Conservation (phyloP, 345 rosid species). For the Eucalyptus polyanthemos region DNA sequence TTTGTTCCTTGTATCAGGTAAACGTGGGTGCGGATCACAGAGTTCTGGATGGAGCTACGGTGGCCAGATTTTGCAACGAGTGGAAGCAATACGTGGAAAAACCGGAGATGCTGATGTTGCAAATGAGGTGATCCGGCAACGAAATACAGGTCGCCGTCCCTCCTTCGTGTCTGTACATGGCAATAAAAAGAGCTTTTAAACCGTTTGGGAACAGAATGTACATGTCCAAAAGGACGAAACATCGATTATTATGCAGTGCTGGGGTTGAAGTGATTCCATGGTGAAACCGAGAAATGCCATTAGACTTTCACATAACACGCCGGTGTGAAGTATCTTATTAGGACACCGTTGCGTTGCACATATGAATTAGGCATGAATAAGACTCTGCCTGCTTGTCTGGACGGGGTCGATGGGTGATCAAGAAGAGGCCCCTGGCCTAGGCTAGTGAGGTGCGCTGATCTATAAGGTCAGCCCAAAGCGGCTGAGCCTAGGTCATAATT, state of each 20-base stretch:
- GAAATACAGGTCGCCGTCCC: not conserved
- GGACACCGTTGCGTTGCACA: not conserved
- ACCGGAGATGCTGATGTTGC: constrained; percentile 75
- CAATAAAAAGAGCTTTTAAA: not conserved
- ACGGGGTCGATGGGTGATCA: not conserved
- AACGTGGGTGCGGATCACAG: constrained; percentile 90
- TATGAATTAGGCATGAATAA: not conserved
- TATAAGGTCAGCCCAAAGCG: not conserved
- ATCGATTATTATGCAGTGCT: not conserved
- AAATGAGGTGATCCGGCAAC: constrained; percentile 34
- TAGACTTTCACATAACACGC: not conserved
- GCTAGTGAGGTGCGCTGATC: not conserved
- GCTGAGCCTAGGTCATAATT: not conserved
- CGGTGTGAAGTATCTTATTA: not conserved
- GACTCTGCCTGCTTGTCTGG: not conserved
- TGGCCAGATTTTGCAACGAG: constrained; percentile 76
- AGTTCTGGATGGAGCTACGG: constrained; percentile 90
- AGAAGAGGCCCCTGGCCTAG: not conserved
- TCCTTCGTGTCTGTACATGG: not conserved
- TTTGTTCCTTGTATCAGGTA: constrained; percentile 22
- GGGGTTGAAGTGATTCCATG: not conserved
- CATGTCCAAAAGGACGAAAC: not conserved
- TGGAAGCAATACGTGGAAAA: constrained; percentile 83
- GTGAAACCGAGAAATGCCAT: not conserved
- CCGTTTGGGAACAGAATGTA: not conserved